These are phyloP conservation scores for Exophiala sp. DNA, from an alignment of 2,329 filamentous ascomycete genomes.

Conservation along the genomic window DNA sequence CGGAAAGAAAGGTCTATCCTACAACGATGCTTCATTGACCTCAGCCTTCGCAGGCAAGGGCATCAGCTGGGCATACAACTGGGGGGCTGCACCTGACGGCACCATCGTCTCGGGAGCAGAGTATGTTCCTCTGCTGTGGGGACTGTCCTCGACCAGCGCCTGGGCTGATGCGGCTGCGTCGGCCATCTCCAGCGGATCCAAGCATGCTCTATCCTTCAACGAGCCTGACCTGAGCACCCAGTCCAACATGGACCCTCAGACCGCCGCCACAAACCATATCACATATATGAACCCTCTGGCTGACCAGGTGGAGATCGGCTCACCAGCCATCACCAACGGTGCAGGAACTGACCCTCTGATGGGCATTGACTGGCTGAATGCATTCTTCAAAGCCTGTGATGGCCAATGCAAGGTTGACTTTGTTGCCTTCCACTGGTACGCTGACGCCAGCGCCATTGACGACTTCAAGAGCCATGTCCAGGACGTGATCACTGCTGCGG, in stretches of 20 bases:
- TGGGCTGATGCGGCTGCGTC: constrained; percentile 32
- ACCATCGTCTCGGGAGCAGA: constrained; percentile 34
- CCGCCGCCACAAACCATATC: constrained; percentile 36
- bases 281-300: constrained; percentile 37
- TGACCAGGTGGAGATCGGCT: constrained; percentile 38
- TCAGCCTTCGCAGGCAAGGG: constrained; percentile 32
- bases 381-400: constrained; percentile 37
- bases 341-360: constrained; percentile 22
- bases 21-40: constrained; percentile 37
- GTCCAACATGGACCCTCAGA: constrained; percentile 35
- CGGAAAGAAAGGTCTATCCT: constrained; percentile 36
- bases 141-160: constrained; percentile 32
- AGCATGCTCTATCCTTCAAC: constrained; percentile 43
- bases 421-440: constrained; percentile 45
- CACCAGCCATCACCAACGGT: constrained; percentile 40
- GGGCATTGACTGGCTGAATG: constrained; percentile 39
- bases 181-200: constrained; percentile 33
- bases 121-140: constrained; percentile 44
- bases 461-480: constrained; percentile 38
- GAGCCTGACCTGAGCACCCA: constrained; percentile 41
- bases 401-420: constrained; percentile 38
- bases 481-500: constrained; percentile 34
- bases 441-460: constrained; percentile 28
- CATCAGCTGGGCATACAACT: constrained; percentile 44
- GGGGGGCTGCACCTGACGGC: constrained; percentile 35